Base-by-base conservation (phyloP, 192 early-diverging fungal genomes). In the Ambispora gerdemannii region DNA sequence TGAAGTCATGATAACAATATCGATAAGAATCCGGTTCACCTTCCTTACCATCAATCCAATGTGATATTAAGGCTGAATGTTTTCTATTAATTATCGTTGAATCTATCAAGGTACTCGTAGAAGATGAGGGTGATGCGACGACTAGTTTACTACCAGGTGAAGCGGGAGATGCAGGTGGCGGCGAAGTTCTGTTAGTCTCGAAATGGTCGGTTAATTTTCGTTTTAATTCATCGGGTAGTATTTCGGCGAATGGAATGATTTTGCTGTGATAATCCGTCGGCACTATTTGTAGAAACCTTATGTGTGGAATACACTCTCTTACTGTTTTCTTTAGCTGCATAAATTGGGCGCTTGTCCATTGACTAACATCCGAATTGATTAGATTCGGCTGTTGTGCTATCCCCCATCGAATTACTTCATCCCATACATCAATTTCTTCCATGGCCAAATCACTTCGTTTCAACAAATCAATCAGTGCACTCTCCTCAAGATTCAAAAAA, bases 351-450 rank as follows among this genome's bases (percentile, higher is more conserved):
- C 24, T 7, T 4, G 36, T 2, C 68, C 68, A 70, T 38, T 60
- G n/a, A 32, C 33, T 31, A 0, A 15, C 15, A 70, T 70, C 56
- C 3, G 17, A 22, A 33, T 24, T 17, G n/a, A n/a, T n/a, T 60
- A 60, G 27, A 22, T 60, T 4, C 11, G 19, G 55, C 24, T 52
- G 20, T 31, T 70, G 53, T 43, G 68, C 55, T n/a, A 13, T 59
- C 50, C 68, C 68, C 68, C 68, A 70, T 32, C 30, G 36, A 49
- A 60, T 50, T 7, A 70, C 34, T 24, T 59, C 15, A 31, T 70
- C 56, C 68, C 68, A 70, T 31, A 70, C n/a, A 27, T 70, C 68
- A 47, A 50, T 70, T 50, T 70, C 68, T 34, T 70, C 36, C 24
- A 70, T 70, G 15, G 53, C 51, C 3, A 70, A 60, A 2, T 30